Evolutionary conservation across 2,329 filamentous ascomycete genomes (phyloP).

Genomic region (Microdochium bolleyi): DNA sequence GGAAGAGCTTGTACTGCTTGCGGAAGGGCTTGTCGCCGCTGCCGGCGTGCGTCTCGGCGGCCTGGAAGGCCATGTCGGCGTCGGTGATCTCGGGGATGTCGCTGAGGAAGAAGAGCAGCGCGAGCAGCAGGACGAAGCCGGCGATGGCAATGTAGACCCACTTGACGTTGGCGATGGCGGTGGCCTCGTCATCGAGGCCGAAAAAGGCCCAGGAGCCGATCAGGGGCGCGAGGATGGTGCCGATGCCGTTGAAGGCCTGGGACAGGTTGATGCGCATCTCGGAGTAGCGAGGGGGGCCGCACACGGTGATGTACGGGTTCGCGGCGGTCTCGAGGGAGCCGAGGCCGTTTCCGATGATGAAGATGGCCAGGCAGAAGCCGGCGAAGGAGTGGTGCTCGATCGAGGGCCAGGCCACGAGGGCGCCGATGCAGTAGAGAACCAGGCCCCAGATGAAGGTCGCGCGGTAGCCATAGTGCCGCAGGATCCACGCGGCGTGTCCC

Average conservation of each 20-base stretch:
- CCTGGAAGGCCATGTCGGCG: constrained; percentile 55
- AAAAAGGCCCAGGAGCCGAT: constrained; percentile 70
- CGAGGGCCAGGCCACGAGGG: constrained; percentile 45
- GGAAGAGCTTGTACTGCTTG: constrained; percentile 70
- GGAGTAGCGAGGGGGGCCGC: constrained; percentile 61
- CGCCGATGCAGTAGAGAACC: constrained; percentile 55
- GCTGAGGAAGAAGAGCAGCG: constrained; percentile 57
- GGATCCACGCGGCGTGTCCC: constrained; percentile 52
- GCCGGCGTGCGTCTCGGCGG: constrained; percentile 40
- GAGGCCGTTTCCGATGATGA: constrained; percentile 67
- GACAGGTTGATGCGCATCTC: constrained; percentile 67
- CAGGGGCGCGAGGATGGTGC: constrained; percentile 64
- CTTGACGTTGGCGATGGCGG: constrained; percentile 58
- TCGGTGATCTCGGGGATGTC: constrained; percentile 67
- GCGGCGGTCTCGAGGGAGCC: constrained; percentile 71
- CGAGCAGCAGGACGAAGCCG: constrained; percentile 60
- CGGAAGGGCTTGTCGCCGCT: constrained; percentile 53
- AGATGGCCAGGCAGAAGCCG: constrained; percentile 66
- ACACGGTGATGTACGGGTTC: constrained; percentile 64
- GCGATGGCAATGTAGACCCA: constrained; percentile 72
- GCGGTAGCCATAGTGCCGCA: constrained; percentile 56
- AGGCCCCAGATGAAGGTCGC: constrained; percentile 62
- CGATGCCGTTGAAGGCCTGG: constrained; percentile 71
- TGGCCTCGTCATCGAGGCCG: constrained; percentile 43
- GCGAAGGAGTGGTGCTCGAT: constrained; percentile 58